Base-by-base conservation (phyloP, 768 basidiomycete species). In the Heimioporus sp. region DNA sequence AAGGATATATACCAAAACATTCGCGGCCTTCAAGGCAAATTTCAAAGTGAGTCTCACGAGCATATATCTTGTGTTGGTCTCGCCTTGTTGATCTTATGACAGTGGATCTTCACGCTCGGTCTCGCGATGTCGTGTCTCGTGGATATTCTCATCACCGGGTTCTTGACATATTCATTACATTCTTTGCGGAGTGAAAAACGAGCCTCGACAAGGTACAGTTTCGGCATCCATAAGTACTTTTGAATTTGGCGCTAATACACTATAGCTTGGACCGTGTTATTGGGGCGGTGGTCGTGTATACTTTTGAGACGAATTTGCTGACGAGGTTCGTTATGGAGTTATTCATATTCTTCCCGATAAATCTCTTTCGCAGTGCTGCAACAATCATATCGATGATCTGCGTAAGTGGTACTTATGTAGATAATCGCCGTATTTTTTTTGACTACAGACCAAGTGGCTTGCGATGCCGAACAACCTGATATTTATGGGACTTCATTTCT, bases 101-200 rank as follows among this genome's bases (percentile, higher is more conserved):
- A 81, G 79, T 77, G 76, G 73, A 62, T 77, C 13, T 81, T 82
- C 50, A 81, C 80, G 3, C 66, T 72, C 1, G 81, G 80, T 10
- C 68, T 83, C 3, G 67, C 76, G 0, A 65, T 81, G 12, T 81
- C 80, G 4, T 76, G 75, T 5, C 61, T 71, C 7, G 65, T 82
- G 13, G 81, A 83, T 54, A 58, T 82, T 30, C 61, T 82, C 17
- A 76, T 83, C 43, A 78, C 79, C 6, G 67, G 59, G 3, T 71
- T 70, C 40, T 65, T 83, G 40, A 77, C 76, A 30, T 68, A 72
- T 55, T 72, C 76, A 8, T 63, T 83, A 2, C 67, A 65, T 49
- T 63, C 53, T 36, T 65, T 83, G 11, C 68, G 65, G 54, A 64
- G 55, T 36, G 76, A 72, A 17, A 71, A 71, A 30, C 78, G 71